These are phyloP conservation scores for Apium graveolens DNA, from an alignment of 129 eudicot genomes.

Conservation along the genomic window DNA sequence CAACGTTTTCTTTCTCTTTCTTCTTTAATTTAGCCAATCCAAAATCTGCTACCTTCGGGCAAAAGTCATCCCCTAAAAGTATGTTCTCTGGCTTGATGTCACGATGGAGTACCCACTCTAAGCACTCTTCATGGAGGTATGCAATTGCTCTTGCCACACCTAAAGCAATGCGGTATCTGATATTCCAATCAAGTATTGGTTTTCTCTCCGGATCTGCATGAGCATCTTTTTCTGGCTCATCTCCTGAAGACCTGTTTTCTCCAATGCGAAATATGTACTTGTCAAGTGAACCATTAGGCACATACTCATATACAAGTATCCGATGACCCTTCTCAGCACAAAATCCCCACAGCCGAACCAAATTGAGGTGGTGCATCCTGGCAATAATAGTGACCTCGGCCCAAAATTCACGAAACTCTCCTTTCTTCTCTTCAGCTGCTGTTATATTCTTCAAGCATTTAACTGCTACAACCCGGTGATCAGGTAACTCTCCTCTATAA, in stretches of 20 bases:
- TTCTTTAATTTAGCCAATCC: slow-evolving; percentile 79
- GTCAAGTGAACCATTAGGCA: slow-evolving; percentile 81
- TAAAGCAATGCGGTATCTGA: slow-evolving; percentile 74
- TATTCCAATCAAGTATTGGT: slow-evolving; percentile 76
- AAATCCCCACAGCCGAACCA: slow-evolving; percentile 87
- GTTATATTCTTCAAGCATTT: slow-evolving; percentile 59
- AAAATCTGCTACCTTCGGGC: slow-evolving; percentile 89
- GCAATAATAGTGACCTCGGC: slow-evolving; percentile 94
- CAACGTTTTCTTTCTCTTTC: slow-evolving; percentile 77
- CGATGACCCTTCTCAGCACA: slow-evolving; percentile 84
- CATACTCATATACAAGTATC: slow-evolving; percentile 79
- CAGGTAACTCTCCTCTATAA: slow-evolving; percentile 63
- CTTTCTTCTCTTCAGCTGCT: slow-evolving; percentile 47
- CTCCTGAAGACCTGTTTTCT: slow-evolving; percentile 12
- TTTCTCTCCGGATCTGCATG: slow-evolving; percentile 19
- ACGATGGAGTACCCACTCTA: slow-evolving; percentile 96
- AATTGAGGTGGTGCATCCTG: slow-evolving; percentile 88
- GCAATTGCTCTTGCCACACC: slow-evolving; percentile 96
- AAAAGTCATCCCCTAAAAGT: slow-evolving; percentile 80
- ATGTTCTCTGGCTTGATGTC: slow-evolving; percentile 98
- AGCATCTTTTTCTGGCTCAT: slow-evolving; percentile 10
- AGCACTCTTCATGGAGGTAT: slow-evolving; percentile 80
- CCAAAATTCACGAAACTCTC: slow-evolving; percentile 58
- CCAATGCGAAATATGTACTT: slow-evolving; percentile 52
- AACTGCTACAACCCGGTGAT: slow-evolving; percentile 77